Conservation (phyloP, 176 grass and related monocot species). For the Aegilops tauschii region DNA sequence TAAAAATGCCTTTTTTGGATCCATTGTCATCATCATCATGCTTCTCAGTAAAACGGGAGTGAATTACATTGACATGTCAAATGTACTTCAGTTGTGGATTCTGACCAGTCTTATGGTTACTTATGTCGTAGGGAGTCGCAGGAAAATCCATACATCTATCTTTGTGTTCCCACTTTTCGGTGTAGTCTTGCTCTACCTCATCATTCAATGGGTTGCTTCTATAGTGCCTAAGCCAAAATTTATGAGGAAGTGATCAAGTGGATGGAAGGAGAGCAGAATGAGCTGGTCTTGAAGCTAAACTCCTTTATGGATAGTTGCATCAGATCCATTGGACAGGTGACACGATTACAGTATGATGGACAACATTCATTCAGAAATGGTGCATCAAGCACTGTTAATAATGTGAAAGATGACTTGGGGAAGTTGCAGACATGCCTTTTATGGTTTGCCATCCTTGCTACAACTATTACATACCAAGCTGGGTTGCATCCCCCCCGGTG, state of each 20-base stretch:
- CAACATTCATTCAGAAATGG: too few species aligned
- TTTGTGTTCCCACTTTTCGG: constrained; percentile 27
- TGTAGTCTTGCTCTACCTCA: too few species aligned
- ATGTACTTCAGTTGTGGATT: constrained; percentile 23
- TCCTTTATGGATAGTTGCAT: too few species aligned
- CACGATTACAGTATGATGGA: too few species aligned
- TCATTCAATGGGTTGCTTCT: too few species aligned
- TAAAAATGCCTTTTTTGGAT: constrained; percentile 23
- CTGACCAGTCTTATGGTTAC: constrained; percentile 27
- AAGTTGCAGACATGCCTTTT: background rate
- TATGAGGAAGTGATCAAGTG: too few species aligned
- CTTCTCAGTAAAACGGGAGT: constrained; percentile 22
- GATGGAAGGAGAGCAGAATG: too few species aligned
- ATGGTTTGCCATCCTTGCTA: background rate
- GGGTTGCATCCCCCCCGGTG: background rate
- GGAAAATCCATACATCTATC: constrained; percentile 38
- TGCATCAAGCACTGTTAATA: too few species aligned
- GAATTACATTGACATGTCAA: constrained; percentile 10
- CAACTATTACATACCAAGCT: background rate
- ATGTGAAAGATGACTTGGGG: too few species aligned
- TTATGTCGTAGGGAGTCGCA: constrained; percentile 30
- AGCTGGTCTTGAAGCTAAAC: too few species aligned
- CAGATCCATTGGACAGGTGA: too few species aligned
- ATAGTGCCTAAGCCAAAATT: too few species aligned
- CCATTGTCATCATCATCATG: constrained; percentile 35